A percentile compares a stretch with the other conserved stretches of the same genome.
These are phyloP conservation scores for Dactylella cylindrospora DNA, from an alignment of 2,329 filamentous ascomycete genomes.

Conservation along the genomic window DNA sequence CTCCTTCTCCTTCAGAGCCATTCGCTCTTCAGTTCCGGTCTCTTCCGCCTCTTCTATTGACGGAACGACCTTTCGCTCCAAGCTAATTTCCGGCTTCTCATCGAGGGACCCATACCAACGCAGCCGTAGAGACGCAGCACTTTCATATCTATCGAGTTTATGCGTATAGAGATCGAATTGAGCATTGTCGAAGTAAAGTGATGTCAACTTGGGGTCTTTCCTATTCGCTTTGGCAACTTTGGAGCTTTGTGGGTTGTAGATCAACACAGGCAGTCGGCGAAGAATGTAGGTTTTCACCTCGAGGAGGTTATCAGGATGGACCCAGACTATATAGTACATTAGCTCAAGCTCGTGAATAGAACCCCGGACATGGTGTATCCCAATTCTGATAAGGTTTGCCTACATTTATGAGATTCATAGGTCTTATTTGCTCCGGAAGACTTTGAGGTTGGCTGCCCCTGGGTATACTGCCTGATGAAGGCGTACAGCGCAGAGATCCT, in stretches of 20 bases:
- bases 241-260: conserved; percentile 85
- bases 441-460: conserved; percentile 13
- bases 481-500: conserved; percentile 92
- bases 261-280: conserved; percentile 81
- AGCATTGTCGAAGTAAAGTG: conserved; percentile 89
- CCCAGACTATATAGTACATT: conserved; percentile 68
- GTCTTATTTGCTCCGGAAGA: conserved; percentile 58
- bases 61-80: conserved; percentile 82
- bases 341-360: conserved; percentile 47
- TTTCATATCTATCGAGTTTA: conserved; percentile 74
- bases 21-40: conserved; percentile 58
- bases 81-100: conserved; percentile 73
- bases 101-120: conserved; percentile 88
- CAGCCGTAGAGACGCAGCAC: conserved; percentile 79
- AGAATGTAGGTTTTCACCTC: conserved; percentile 97
- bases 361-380: not conserved
- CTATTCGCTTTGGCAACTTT: conserved; percentile 78
- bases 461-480: conserved; percentile 78
- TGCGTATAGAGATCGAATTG: conserved; percentile 82
- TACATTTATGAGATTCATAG: conserved; percentile 86
- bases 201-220: conserved; percentile 84
- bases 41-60: conserved; percentile 55
- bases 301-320: conserved; percentile 90
- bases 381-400: conserved; percentile 52
- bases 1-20: conserved; percentile 92